Evolutionary conservation across 495 filamentous ascomycete genomes (phyloP).

Genomic region (Penicillium paradoxum): DNA sequence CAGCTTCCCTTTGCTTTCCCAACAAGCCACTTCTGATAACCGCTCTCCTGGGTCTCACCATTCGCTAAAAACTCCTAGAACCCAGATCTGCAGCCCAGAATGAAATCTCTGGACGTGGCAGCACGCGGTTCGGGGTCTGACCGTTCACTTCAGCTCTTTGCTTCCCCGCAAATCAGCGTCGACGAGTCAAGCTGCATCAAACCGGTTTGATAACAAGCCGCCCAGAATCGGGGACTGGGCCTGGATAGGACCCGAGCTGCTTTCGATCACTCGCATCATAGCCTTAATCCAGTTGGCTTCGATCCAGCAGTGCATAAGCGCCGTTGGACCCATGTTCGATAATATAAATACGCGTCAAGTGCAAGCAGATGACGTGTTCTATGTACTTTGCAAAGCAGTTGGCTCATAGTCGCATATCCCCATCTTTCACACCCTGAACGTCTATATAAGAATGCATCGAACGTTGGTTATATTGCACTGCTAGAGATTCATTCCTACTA

Average conservation of each 20-base stretch:
- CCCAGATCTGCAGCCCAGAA: no score
- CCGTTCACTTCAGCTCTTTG: no score
- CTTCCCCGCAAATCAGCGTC: no score
- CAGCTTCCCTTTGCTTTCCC: no score
- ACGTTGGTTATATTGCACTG: neutral
- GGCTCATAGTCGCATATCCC: neutral
- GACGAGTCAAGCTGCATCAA: neutral
- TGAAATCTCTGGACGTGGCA: no score
- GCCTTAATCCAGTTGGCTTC: neutral
- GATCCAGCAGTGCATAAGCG: neutral
- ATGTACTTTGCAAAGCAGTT: neutral
- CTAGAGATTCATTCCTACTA: neutral
- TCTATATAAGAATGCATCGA: neutral
- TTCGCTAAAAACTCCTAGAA: no score
- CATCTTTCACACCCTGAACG: neutral
- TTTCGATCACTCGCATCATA: neutral
- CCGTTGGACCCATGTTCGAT: neutral
- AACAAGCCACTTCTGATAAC: no score
- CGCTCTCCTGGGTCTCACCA: no score
- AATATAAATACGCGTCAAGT: neutral
- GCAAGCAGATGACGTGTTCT: neutral
- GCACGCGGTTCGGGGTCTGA: no score
- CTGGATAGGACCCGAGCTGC: neutral
- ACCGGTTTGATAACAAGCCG: neutral
- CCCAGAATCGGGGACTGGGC: neutral